Base-by-base conservation (phyloP, 2,329 filamentous ascomycete species). In the Fusarium goolgardi region DNA sequence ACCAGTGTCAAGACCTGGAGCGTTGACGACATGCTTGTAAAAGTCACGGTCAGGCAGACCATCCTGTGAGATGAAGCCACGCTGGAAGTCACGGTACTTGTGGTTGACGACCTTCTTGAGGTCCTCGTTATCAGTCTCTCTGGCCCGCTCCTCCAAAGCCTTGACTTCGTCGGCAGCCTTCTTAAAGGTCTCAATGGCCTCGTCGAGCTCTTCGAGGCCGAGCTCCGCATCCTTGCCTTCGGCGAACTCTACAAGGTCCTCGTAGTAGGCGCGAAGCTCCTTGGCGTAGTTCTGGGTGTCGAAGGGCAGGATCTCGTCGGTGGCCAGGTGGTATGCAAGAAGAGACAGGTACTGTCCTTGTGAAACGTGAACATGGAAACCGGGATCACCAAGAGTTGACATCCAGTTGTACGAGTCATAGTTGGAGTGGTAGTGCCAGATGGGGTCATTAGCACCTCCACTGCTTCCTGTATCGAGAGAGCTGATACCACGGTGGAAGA, bases 321-420 rank as follows among this genome's bases (percentile, higher is more conserved):
- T 75, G 7, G 80, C 75, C 2, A 83, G 70, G 31, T 78, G 79
- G 43, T 80, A 81, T 0, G 78, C 78, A 0, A 83, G 55, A 1
- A 83, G 75, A 0, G 77, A 71, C 1, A 82, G 65, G 40, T 81
- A 82, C 72, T 82, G 87, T 1, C 88, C 82, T 61, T 85, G 81
- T 1, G 88, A 81, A 10, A 83, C 77, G 65, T 91, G 90, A 40
- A 89, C 86, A n/a, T 86, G 81, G 51, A 86, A 88, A 1, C 81
- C 83, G 2, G 84, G 84, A 69, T 97, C 93, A 6, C 92, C 92
- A 69, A 88, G 93, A 5, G 82, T 90, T 16, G 90, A 84, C 91
- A 96, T 96, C 93, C 93, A 96, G 72, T 90, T 82, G 75, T 92
- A 94, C 34, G 86, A 91, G 75, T 96, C 93, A 75, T 94, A 96